These are phyloP conservation scores for Mycena leptocephala DNA, from an alignment of 768 basidiomycete genomes.

Conservation along the genomic window DNA sequence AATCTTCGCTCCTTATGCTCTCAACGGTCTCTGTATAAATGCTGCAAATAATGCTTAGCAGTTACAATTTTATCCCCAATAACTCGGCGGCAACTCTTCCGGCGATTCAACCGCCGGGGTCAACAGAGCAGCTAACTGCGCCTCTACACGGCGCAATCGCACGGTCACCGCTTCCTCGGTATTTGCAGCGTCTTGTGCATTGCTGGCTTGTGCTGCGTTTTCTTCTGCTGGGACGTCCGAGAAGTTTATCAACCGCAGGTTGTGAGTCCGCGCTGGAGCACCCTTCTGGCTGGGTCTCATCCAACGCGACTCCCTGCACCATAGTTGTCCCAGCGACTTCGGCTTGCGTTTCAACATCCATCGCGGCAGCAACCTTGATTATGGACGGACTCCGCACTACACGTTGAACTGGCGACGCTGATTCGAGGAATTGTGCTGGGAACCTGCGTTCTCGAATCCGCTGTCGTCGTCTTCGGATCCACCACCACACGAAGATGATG, in stretches of 20 bases:
- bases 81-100: background rate
- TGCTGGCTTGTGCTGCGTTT: background rate
- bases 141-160: background rate
- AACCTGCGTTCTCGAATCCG: background rate
- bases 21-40: background rate
- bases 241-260: background rate
- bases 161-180: background rate
- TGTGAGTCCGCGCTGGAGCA: background rate
- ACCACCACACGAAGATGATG: background rate
- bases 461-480: background rate
- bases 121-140: slow-evolving; percentile 2
- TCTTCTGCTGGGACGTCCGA: background rate
- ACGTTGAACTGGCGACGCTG: background rate
- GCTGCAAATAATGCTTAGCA: background rate
- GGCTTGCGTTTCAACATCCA: background rate
- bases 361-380: background rate
- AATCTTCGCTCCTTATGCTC: background rate
- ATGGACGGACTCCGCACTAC: slow-evolving; percentile 1
- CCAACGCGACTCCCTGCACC: background rate
- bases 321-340: background rate
- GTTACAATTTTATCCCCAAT: background rate
- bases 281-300: background rate
- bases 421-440: background rate
- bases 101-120: background rate
- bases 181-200: background rate